phyloP scores from a whole-genome alignment of 768 basidiomycete genomes.

The Fomitopsis pulvina region DNA sequence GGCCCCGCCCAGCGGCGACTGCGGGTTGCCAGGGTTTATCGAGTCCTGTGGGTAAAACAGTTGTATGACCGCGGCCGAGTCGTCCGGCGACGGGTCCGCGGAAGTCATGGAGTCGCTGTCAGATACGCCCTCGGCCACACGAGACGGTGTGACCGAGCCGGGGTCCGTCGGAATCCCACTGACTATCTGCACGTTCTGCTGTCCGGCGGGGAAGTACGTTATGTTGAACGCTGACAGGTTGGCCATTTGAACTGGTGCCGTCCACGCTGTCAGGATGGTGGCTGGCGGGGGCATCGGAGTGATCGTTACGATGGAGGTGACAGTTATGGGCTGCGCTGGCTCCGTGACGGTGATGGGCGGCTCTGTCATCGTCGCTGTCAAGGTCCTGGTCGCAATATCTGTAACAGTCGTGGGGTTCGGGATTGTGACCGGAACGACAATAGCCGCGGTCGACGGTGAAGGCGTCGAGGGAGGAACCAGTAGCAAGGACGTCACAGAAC shows the following conservation, averaged over 20 bases:
- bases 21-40: slow-evolving; percentile 52
- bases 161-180: slow-evolving; percentile 36
- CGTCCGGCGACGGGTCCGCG: slow-evolving; percentile 9
- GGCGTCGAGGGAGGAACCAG: background rate
- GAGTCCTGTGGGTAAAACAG: slow-evolving; percentile 64
- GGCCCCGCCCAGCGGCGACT: slow-evolving; percentile 56
- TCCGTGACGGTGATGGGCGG: slow-evolving; percentile 17
- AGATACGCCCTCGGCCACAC: slow-evolving; percentile 6
- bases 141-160: slow-evolving; percentile 18
- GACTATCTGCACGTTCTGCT: slow-evolving; percentile 50
- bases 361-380: slow-evolving; percentile 11
- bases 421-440: background rate
- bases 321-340: slow-evolving; percentile 10
- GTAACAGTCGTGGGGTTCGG: background rate
- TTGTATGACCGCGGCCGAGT: slow-evolving; percentile 41
- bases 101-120: slow-evolving; percentile 7
- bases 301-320: slow-evolving; percentile 16
- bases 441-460: background rate
- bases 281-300: slow-evolving; percentile 11
- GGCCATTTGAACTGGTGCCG: slow-evolving; percentile 43
- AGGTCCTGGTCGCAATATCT: slow-evolving; percentile 6
- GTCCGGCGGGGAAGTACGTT: slow-evolving; percentile 46
- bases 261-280: slow-evolving; percentile 34
- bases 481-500: slow-evolving; percentile 1
- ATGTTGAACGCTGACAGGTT: slow-evolving; percentile 58